Percentiles rank a stretch among this genome's conserved stretches.
These are phyloP conservation scores for Ceratobasidium sp. DNA, from an alignment of 1,284 basidiomycete species.

Conservation along the genomic window DNA sequence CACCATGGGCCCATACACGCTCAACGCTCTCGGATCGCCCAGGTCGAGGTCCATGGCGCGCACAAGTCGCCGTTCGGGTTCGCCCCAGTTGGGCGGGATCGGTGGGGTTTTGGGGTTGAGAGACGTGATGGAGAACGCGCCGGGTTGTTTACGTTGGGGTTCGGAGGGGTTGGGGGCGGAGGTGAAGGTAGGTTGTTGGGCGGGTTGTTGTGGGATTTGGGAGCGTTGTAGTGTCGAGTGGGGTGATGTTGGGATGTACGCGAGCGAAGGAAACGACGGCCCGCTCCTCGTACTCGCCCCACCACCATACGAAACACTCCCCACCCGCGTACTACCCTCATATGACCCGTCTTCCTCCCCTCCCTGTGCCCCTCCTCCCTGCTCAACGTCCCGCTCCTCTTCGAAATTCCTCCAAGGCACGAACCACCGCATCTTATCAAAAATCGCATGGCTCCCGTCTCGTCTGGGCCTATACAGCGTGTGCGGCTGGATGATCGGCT, in stretches of 20 bases:
- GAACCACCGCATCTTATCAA: constrained; percentile 5
- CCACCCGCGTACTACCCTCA: background rate
- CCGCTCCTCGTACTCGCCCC: background rate
- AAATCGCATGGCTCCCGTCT: background rate
- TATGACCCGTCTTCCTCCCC: background rate
- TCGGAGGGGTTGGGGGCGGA: background rate
- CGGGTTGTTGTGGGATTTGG: background rate
- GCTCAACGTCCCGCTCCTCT: background rate
- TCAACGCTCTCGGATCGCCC: constrained; percentile 23
- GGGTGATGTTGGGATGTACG: constrained; percentile 31
- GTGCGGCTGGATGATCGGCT: constrained; percentile 33
- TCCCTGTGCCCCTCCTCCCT: background rate
- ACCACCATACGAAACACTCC: background rate
- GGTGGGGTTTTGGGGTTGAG: constrained; percentile 17
- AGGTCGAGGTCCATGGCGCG: constrained; percentile 30
- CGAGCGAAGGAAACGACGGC: constrained; percentile 11
- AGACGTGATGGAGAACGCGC: constrained; percentile 21
- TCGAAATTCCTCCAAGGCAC: background rate
- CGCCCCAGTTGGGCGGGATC: background rate
- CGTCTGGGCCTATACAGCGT: constrained; percentile 6
- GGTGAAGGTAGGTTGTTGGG: constrained; percentile 5
- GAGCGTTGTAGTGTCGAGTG: background rate
- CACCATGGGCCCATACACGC: constrained; percentile 38
- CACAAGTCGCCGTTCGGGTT: constrained; percentile 6
- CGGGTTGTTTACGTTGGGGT: background rate